A percentile compares a stretch with the other conserved stretches of the same genome.
Evolutionary conservation across 306 rosid species (phyloP).

Genomic region (Rosa persica): DNA sequence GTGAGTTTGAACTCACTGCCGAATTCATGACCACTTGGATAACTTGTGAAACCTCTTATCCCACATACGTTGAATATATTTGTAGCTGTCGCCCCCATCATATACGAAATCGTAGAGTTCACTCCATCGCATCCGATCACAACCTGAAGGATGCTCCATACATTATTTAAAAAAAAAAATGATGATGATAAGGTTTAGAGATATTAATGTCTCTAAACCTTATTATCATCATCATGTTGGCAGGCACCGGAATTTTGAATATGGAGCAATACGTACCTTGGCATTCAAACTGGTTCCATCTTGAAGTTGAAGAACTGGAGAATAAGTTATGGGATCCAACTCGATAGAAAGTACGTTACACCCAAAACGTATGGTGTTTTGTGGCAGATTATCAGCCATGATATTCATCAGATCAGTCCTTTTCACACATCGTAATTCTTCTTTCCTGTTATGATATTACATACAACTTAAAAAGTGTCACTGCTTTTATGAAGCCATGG

Average conservation of each 20-base stretch:
- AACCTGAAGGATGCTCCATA: neutral
- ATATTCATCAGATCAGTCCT: conserved; percentile 11
- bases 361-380: neutral
- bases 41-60: conserved; percentile 13
- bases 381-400: conserved; percentile 21
- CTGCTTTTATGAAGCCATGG: neutral
- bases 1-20: neutral
- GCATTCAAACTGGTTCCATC: conserved; percentile 10
- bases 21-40: conserved; percentile 4
- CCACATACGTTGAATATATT: neutral
- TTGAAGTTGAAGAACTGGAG: conserved; percentile 17
- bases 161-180: neutral
- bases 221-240: neutral
- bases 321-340: conserved; percentile 7
- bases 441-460: neutral
- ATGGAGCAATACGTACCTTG: neutral
- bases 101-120: conserved; percentile 2
- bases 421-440: conserved; percentile 16
- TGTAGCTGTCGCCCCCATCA: neutral
- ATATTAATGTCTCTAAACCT: neutral
- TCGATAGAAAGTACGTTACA: conserved; percentile 2
- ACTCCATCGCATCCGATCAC: conserved; percentile 27
- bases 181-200: neutral
- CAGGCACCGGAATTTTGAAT: neutral
- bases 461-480: neutral